These are phyloP conservation scores for Thozetella sp. DNA, from an alignment of 495 filamentous ascomycete species.

Conservation along the genomic window DNA sequence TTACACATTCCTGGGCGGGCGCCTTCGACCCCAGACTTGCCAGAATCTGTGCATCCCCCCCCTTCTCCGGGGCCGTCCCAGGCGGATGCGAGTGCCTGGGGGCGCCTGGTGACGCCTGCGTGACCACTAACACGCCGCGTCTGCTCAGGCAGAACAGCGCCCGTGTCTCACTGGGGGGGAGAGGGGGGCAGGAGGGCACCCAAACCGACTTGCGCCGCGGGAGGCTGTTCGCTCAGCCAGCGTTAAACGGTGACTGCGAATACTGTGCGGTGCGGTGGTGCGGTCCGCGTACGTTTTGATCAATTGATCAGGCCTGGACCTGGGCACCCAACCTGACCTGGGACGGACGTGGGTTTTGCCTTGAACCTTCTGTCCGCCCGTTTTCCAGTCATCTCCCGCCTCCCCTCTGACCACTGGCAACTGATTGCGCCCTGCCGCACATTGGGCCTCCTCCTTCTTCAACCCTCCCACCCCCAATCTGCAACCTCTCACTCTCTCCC, in stretches of 20 bases:
- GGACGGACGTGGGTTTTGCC: slow-evolving; percentile 3
- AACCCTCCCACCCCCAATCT: background rate
- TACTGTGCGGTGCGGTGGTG: no score
- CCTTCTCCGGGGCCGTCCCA: background rate
- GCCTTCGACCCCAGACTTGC: slow-evolving; percentile 9
- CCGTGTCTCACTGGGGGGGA: background rate
- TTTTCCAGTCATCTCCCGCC: background rate
- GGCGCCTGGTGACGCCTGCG: slow-evolving; percentile 2
- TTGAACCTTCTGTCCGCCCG: background rate
- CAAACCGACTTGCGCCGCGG: background rate
- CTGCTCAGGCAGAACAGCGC: background rate
- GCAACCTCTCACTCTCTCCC: slow-evolving; percentile 8
- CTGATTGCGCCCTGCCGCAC: slow-evolving; percentile 7
- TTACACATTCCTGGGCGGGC: background rate
- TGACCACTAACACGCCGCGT: slow-evolving; percentile 1
- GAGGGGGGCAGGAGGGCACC: background rate
- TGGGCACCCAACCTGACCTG: slow-evolving; percentile 3
- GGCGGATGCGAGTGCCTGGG: background rate
- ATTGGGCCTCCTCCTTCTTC: slow-evolving; percentile 2
- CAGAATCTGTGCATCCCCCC: slow-evolving; percentile 4
- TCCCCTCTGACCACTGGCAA: slow-evolving; percentile 1
- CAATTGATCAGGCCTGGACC: slow-evolving; percentile 2
- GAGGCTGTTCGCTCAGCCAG: slow-evolving; percentile 3
- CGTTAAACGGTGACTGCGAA: no score
- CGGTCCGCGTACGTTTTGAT: background rate